Percentiles rank a stretch among this genome's conserved stretches.
Evolutionary conservation across 2,329 filamentous ascomycete genomes (phyloP).

Genomic region (Dichotomopilus funicola): DNA sequence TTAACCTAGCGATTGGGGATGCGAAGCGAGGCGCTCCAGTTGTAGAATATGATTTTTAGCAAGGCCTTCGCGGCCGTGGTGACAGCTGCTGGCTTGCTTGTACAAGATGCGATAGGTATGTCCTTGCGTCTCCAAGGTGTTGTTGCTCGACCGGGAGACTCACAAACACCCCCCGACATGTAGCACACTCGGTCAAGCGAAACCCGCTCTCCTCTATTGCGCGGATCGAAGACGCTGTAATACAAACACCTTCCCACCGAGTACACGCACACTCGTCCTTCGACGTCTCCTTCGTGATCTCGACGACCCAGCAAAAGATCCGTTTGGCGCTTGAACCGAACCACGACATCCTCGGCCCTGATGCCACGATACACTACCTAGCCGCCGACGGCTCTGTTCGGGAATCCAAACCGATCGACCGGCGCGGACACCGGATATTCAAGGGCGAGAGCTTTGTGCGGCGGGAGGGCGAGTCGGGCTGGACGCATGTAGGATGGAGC

Average conservation of each 20-base stretch:
- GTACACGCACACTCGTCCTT: slow-evolving; percentile 78
- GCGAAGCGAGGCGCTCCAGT: background rate
- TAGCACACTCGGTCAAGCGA: slow-evolving; percentile 65
- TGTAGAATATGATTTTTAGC: slow-evolving; percentile 24
- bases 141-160: background rate
- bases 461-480: slow-evolving; percentile 52
- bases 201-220: slow-evolving; percentile 72
- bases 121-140: background rate
- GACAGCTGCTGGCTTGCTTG: slow-evolving; percentile 21
- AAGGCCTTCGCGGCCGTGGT: slow-evolving; percentile 28
- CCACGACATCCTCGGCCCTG: slow-evolving; percentile 75
- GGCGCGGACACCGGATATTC: slow-evolving; percentile 73
- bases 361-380: slow-evolving; percentile 67
- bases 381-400: slow-evolving; percentile 63
- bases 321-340: slow-evolving; percentile 83
- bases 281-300: slow-evolving; percentile 73
- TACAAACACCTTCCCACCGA: slow-evolving; percentile 71
- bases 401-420: slow-evolving; percentile 61
- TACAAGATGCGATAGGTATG: slow-evolving; percentile 26
- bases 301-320: slow-evolving; percentile 60
- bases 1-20: slow-evolving; percentile 2
- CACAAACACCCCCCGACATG: background rate
- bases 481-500: slow-evolving; percentile 81
- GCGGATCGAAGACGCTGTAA: slow-evolving; percentile 64
- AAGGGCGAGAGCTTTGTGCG: slow-evolving; percentile 71